A percentile compares a stretch with the other conserved stretches of the same genome.
phyloP scores from a whole-genome alignment of 2,329 filamentous ascomycete genomes.

The Trichothecium sympodiale region DNA sequence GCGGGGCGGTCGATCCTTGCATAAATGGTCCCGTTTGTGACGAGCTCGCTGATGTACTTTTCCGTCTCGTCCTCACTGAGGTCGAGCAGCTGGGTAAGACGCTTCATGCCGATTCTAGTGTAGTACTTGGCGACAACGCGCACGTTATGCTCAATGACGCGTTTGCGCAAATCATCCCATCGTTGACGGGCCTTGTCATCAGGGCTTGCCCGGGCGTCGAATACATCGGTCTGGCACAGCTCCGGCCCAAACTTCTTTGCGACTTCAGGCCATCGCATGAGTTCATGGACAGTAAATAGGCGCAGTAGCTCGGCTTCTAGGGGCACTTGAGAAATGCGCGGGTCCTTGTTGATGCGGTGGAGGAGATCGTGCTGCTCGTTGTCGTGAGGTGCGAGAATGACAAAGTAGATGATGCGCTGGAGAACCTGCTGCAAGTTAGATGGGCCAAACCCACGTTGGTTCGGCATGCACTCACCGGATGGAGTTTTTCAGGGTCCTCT shows the following conservation, averaged over 20 bases:
- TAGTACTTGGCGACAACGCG: slow-evolving; percentile 98
- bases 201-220: slow-evolving; percentile 54
- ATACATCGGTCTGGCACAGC: slow-evolving; percentile 81
- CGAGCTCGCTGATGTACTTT: slow-evolving; percentile 95
- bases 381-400: slow-evolving; percentile 92
- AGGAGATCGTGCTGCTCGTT: slow-evolving; percentile 98
- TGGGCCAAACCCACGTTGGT: neutral
- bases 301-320: slow-evolving; percentile 80
- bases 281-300: slow-evolving; percentile 86
- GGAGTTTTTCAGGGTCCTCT: slow-evolving; percentile 75
- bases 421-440: slow-evolving; percentile 49
- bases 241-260: slow-evolving; percentile 81
- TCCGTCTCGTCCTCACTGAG: slow-evolving; percentile 92
- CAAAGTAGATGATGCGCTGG: slow-evolving; percentile 93
- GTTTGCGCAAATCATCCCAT: slow-evolving; percentile 93
- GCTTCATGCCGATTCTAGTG: slow-evolving; percentile 87
- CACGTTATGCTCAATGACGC: slow-evolving; percentile 98
- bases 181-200: slow-evolving; percentile 75
- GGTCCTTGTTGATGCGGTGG: slow-evolving; percentile 80
- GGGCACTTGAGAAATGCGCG: slow-evolving; percentile 66
- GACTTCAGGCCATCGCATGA: slow-evolving; percentile 97
- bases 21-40: slow-evolving; percentile 95
- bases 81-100: slow-evolving; percentile 83
- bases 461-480: slow-evolving; percentile 51
- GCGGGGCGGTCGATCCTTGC: slow-evolving; percentile 95